Conservation (phyloP, 495 filamentous ascomycete genomes). For the Usnea hakonensis region DNA sequence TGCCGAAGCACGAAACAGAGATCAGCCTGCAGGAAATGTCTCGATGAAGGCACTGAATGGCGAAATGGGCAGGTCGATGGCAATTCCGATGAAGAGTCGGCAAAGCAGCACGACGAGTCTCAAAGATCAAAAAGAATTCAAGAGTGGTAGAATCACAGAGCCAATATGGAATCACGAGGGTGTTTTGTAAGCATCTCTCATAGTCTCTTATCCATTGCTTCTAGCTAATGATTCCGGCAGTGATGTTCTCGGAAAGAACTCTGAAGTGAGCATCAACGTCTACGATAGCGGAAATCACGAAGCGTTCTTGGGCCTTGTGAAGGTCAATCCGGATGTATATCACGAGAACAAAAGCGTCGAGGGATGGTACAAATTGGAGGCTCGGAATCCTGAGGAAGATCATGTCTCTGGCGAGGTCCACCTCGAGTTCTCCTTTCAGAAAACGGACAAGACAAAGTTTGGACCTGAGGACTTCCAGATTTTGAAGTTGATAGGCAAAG, state of each 20-base stretch:
- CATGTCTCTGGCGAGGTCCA: slow-evolving; percentile 85
- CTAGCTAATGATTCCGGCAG: slow-evolving; percentile 37
- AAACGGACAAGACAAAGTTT: slow-evolving; percentile 85
- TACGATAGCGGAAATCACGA: slow-evolving; percentile 84
- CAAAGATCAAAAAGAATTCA: slow-evolving; percentile 60
- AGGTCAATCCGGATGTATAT: slow-evolving; percentile 59
- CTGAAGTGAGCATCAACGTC: slow-evolving; percentile 85
- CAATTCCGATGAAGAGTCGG: slow-evolving; percentile 90
- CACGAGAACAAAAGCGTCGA: slow-evolving; percentile 63
- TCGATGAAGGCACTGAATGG: slow-evolving; percentile 60
- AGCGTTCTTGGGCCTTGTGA: slow-evolving; percentile 84
- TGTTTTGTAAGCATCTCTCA: slow-evolving; percentile 57
- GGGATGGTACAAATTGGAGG: slow-evolving; percentile 77
- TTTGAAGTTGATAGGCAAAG: slow-evolving; percentile 92
- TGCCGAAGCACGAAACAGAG: slow-evolving; percentile 37
- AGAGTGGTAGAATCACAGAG: slow-evolving; percentile 62
- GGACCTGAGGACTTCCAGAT: slow-evolving; percentile 97
- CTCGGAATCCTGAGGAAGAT: slow-evolving; percentile 55
- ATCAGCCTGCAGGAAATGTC: slow-evolving; percentile 46
- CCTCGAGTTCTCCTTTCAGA: slow-evolving; percentile 76
- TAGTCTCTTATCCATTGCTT: slow-evolving; percentile 4
- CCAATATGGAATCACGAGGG: slow-evolving; percentile 96
- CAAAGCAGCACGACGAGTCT: slow-evolving; percentile 90
- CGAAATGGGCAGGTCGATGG: slow-evolving; percentile 75
- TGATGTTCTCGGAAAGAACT: slow-evolving; percentile 89